Evolutionary conservation across 805 yeast genomes (phyloP), one percentile per base, ranked within the genome.

Genomic region (Scheffersomyces amazonensis): DNA sequence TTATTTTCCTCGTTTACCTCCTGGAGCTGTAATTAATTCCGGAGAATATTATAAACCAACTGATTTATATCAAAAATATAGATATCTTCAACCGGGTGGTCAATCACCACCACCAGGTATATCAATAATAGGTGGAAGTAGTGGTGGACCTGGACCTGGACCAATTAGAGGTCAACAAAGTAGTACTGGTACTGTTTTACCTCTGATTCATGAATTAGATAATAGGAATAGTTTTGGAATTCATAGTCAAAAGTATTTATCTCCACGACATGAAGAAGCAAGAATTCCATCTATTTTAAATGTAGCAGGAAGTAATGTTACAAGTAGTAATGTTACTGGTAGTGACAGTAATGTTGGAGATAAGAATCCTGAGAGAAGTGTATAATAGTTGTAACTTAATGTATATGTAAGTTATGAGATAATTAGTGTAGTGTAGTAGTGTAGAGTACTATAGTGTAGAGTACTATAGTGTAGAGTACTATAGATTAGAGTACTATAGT

Each of bases 131-230:
- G 18, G n/a, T 20, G 17, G 27, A 24, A 3, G 34, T 15, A 21
- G 11, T 15, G n/a, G 29, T 33, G 30, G 41, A 39, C 33, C 40
- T 37, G 15, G 45, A 35, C 20, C 36, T 13, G 25, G 48, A 37
- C 15, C 32, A 27, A 13, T 6, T 8, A 23, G 27, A 10, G 29
- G 17, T 10, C 40, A 22, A 18, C 37, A 22, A 21, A 23, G 22
- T 12, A 27, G 17, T n/a, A 13, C 30, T 8, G 30, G 30, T 27
- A 27, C 30, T 16, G 36, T 31, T 18, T 39, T 40, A 15, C 42
- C 42, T 9, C 42, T 39, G 42, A 39, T 39, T 5, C 37, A 39
- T 13, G 35, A 34, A 30, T 34, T 39, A 29, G 42, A 39, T 41
- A 36, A 27, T 37, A 34, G 11, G 33, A 27, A 27, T 15, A 27